A percentile compares a stretch with the other conserved stretches of the same genome.
Conservation (phyloP, 2,329 filamentous ascomycete species). For the Gnomoniopsis smithogilvyi region DNA sequence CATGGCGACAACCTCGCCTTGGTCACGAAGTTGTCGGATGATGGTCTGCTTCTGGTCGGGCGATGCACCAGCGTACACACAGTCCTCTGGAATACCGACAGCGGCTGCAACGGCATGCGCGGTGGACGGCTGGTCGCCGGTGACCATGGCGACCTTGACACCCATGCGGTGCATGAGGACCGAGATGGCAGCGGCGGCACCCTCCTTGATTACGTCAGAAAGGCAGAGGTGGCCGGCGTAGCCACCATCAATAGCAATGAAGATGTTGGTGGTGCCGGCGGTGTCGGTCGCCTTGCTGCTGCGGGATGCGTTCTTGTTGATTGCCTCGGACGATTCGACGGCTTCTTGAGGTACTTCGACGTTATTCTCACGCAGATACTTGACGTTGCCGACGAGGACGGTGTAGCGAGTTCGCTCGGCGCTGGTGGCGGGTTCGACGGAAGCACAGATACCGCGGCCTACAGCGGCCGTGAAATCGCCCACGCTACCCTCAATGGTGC, state of each 20-base stretch:
- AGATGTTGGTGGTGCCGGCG: constrained; percentile 84
- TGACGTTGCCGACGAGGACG: constrained; percentile 79
- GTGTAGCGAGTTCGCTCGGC: constrained; percentile 69
- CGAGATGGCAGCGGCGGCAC: constrained; percentile 74
- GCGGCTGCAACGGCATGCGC: constrained; percentile 78
- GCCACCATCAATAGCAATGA: constrained; percentile 77
- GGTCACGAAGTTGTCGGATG: constrained; percentile 69
- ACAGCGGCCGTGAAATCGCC: constrained; percentile 82
- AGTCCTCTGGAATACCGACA: constrained; percentile 72
- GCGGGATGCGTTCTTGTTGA: constrained; percentile 47
- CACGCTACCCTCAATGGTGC: constrained; percentile 75
- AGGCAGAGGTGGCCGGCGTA: constrained; percentile 84
- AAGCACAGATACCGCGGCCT: constrained; percentile 79
- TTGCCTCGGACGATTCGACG: constrained; percentile 59
- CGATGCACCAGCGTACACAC: constrained; percentile 83
- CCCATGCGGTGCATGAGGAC: constrained; percentile 76
- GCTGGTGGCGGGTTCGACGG: constrained; percentile 71
- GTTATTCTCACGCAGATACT: constrained; percentile 69
- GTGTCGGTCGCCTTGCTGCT: constrained; percentile 32
- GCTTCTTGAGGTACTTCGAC: constrained; percentile 64
- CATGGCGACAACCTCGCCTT: constrained; percentile 85
- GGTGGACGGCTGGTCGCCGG: constrained; percentile 83
- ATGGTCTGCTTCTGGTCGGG: constrained; percentile 90
- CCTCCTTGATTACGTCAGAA: constrained; percentile 87
- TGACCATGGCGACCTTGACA: constrained; percentile 86